A percentile compares a stretch with the other conserved stretches of the same genome.
phyloP scores from a whole-genome alignment of 352 stramenopile species.

The Phytophthora lateralis region DNA sequence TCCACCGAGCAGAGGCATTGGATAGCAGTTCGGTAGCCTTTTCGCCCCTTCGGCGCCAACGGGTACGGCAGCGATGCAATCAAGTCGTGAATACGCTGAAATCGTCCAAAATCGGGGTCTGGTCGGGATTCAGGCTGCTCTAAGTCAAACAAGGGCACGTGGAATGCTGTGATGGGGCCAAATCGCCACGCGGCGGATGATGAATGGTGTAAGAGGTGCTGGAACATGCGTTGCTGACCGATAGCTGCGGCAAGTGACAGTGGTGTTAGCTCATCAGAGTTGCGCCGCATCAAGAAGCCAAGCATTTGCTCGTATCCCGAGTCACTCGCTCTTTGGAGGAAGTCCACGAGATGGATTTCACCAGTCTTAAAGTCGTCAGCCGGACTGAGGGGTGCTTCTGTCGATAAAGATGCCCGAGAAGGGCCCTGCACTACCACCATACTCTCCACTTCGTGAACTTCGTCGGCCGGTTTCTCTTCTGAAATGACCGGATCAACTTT shows the following conservation, averaged over 20 bases:
- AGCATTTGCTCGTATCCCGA: slow-evolving; percentile 38
- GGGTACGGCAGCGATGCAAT: slow-evolving; percentile 32
- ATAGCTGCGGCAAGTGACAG: slow-evolving; percentile 62
- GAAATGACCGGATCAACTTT: slow-evolving; percentile 5
- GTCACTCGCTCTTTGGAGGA: slow-evolving; percentile 41
- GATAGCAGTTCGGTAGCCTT: slow-evolving; percentile 51
- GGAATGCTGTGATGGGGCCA: slow-evolving; percentile 57
- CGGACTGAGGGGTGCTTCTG: not conserved
- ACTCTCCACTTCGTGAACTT: slow-evolving; percentile 22
- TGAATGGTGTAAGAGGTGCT: slow-evolving; percentile 56
- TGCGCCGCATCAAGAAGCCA: slow-evolving; percentile 51
- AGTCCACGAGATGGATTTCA: slow-evolving; percentile 35
- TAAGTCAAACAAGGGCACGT: slow-evolving; percentile 58
- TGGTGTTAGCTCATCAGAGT: slow-evolving; percentile 56
- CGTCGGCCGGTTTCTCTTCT: slow-evolving; percentile 6
- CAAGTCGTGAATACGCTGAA: slow-evolving; percentile 30
- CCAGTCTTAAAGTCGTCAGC: slow-evolving; percentile 7
- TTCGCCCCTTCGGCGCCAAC: slow-evolving; percentile 41
- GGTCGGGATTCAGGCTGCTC: slow-evolving; percentile 48
- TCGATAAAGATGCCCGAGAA: not conserved
- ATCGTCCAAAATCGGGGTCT: slow-evolving; percentile 22
- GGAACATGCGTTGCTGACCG: slow-evolving; percentile 59
- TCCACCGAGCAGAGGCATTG: slow-evolving; percentile 65
- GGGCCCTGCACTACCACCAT: slow-evolving; percentile 9
- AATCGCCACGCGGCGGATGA: slow-evolving; percentile 58